Conservation (phyloP, 768 basidiomycete genomes). For the Dendrothele bispora region DNA sequence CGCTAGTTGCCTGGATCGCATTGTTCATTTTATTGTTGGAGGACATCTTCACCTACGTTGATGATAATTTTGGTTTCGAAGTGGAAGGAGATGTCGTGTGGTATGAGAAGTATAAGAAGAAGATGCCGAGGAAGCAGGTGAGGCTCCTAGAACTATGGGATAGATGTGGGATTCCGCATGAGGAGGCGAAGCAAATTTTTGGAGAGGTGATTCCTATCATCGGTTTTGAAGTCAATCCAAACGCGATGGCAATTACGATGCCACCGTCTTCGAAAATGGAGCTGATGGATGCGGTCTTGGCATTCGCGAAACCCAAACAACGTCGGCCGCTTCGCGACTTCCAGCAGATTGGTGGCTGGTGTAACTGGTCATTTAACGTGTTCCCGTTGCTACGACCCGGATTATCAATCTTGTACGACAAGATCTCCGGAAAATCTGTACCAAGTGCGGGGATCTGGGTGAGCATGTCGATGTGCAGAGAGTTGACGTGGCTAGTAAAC, state of each 20-base stretch:
- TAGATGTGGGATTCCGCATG: constrained; percentile 25
- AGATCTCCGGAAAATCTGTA: constrained; percentile 20
- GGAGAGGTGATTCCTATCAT: constrained; percentile 22
- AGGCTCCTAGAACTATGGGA: constrained; percentile 30
- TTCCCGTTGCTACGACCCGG: constrained; percentile 22
- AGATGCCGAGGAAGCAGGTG: constrained; percentile 21
- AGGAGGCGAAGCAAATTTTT: constrained; percentile 27
- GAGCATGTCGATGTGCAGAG: constrained; percentile 12
- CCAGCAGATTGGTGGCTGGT: constrained; percentile 19
- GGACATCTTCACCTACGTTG: constrained; percentile 23
- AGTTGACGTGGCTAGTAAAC: constrained; percentile 18
- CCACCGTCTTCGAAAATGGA: neutral
- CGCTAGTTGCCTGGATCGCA: constrained; percentile 30
- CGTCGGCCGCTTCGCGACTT: constrained; percentile 8
- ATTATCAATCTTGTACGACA: constrained; percentile 18
- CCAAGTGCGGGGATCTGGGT: constrained; percentile 10
- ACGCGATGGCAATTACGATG: constrained; percentile 14
- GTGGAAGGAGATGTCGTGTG: constrained; percentile 10
- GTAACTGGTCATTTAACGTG: constrained; percentile 27
- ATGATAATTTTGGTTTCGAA: constrained; percentile 25
- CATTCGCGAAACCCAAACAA: no score
- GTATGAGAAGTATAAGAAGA: constrained; percentile 22
- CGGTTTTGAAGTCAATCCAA: constrained; percentile 25
- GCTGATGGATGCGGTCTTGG: constrained; percentile 14
- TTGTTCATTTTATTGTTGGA: constrained; percentile 8